Evolutionary conservation across 2,329 filamentous ascomycete genomes (phyloP), one percentile per base, ranked within the genome.

Genomic region (Xylaria sp.): DNA sequence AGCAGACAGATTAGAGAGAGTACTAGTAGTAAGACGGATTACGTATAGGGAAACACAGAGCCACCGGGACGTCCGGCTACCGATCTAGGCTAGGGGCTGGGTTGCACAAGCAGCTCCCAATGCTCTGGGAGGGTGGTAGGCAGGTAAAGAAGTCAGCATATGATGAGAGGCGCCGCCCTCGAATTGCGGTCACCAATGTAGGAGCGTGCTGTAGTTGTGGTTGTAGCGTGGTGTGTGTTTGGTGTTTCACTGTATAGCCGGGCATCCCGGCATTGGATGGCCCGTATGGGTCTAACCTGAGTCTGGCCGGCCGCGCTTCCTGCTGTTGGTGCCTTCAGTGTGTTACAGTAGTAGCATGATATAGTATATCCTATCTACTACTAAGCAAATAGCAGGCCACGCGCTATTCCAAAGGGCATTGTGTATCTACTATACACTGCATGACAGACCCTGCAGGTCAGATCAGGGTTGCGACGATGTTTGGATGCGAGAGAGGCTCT

Each of bases 51-150:
- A 18, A 48, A 20, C n/a, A 20, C 18, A 50, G 20, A 25, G 46
- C 20, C 9, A 50, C 28, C 18, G 52, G 28, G 18, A 34, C 52
- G 28, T 15, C 18, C 25, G 28, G 28, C 15, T 55, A 20, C 7
- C 8, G 15, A 46, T 46, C 41, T 20, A 23, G 28, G n/a, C n/a
- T 9, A 28, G 10, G 6, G 2, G 28, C 13, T 39, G 10, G 46
- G 18, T 52, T 41, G 20, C 39, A 25, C 25, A 23, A 23, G 25
- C 18, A 50, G 64, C 57, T 56, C 56, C 64, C 57, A 66, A 20
- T 2, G 8, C 50, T 55, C 56, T 55, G 57, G 57, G 44, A 61
- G 56, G 50, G 57, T 61, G 15, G 18, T 50, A 20, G 18, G n/a
- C n/a, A 48, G 18, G 8, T 54, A 55, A 61, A 28, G 28, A 28